Evolutionary conservation across 495 filamentous ascomycete genomes (phyloP), one percentile per base, ranked within the genome.

Genomic region (Hyphodiscus hymeniophilus): DNA sequence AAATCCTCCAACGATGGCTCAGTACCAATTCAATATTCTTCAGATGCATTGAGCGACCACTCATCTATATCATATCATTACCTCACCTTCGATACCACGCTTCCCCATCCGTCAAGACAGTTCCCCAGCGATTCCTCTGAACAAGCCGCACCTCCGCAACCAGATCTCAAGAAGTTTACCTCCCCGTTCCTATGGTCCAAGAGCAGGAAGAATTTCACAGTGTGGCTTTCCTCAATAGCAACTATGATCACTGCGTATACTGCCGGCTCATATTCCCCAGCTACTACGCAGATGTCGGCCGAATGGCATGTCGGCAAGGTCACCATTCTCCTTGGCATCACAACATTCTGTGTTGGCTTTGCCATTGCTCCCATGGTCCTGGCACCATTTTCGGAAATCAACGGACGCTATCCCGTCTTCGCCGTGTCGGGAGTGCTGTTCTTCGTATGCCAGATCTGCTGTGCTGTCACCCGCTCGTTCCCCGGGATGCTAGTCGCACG

Each of bases 301-400:
- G 69, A 84, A 48, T 84, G 82, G 70, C 62, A 71, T 17, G 72
- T 88, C 8, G 77, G 80, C 35, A 62, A 68, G 16, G 72, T 84
- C 10, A 80, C 84, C 17, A 76, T 83, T 26, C 68, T 86, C 13
- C 68, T 83, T n/a, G 87, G 87, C 11, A 85, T 95, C 38, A 92
- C 89, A 0, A 72, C 79, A 2, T 97, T 94, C 63, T 89, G 85
- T 31, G 56, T 74, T 23, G 91, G 91, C 7, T 96, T 97, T 58
- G 87, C 73, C 0, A 58, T 89, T 35, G 87, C 89, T 0, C 91
- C 91, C 0, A 95, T 97, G 88, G 69, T 90, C 8, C 72, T 96
- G 0, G 91, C 90, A 0, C 91, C 91, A 0, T 84, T 97, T 51
- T 89, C 84, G 1, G 91, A 96, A 68, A 80, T 95, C 55, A 82